Percentiles rank a stretch among this genome's conserved stretches.
Conservation (phyloP, 139 green algal genomes). For the Chlamydomonas eustigma region DNA sequence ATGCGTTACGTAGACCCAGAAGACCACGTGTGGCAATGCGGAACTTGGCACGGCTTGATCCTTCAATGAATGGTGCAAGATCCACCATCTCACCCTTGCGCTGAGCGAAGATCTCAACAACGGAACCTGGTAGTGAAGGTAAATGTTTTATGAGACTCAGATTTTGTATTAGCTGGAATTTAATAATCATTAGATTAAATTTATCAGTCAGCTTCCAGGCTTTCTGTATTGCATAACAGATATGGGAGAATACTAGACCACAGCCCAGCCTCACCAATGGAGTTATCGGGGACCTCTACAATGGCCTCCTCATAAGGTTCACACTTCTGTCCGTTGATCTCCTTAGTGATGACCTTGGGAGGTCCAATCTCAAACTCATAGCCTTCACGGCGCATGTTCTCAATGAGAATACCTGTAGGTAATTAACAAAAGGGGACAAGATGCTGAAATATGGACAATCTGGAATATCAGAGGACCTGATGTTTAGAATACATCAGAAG, state of each 20-base stretch:
- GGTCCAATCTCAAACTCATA: constrained; percentile 90
- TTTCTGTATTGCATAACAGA: no score
- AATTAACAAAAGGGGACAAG: no score
- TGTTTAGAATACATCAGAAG: no score
- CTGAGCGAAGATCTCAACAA: constrained; percentile 89
- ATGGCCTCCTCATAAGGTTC: constrained; percentile 94
- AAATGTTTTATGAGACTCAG: no score
- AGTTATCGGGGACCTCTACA: constrained; percentile 81
- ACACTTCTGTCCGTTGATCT: constrained; percentile 63
- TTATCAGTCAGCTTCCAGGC: no score
- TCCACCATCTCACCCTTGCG: constrained; percentile 71
- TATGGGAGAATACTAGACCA: no score
- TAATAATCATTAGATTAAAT: no score
- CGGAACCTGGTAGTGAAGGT: no score
- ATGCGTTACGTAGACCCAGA: constrained; percentile 87
- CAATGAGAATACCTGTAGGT: constrained; percentile 91
- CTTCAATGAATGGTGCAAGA: constrained; percentile 29
- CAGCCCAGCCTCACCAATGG: constrained; percentile 61
- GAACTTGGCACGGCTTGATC: constrained; percentile 56
- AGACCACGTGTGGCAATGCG: constrained; percentile 90
- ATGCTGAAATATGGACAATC: no score
- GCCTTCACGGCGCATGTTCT: constrained; percentile 94
- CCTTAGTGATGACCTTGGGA: constrained; percentile 89
- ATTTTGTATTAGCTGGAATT: no score
- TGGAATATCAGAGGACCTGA: background rate